Evolutionary conservation across 441 rosid genomes (phyloP).

Genomic region (Erodium trifolium): DNA sequence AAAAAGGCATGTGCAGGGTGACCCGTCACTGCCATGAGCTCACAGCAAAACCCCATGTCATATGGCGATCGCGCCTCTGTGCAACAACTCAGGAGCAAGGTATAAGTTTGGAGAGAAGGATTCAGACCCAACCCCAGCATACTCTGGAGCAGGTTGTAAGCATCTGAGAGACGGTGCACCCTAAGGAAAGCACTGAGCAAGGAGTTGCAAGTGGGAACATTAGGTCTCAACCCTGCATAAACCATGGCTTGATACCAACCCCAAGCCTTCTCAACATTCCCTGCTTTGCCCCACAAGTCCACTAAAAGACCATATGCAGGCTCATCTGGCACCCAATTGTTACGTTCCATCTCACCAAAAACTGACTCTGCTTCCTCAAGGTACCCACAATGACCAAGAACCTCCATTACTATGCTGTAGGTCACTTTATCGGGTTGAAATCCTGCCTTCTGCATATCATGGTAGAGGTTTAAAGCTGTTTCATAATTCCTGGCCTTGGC

Average conservation of each 20-base stretch:
- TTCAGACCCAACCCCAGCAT: constrained; percentile 58
- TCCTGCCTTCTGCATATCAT: constrained; percentile 70
- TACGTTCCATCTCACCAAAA: constrained; percentile 62
- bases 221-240: constrained; percentile 59
- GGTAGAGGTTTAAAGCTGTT: constrained; percentile 62
- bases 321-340: constrained; percentile 84
- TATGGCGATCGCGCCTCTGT: constrained; percentile 60
- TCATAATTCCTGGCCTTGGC: constrained; percentile 82
- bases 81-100: constrained; percentile 78
- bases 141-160: constrained; percentile 55
- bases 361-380: constrained; percentile 80
- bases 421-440: constrained; percentile 85
- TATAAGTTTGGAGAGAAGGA: constrained; percentile 78
- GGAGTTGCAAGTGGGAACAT: constrained; percentile 86
- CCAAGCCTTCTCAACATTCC: constrained; percentile 75
- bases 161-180: constrained; percentile 56
- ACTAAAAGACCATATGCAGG: constrained; percentile 83
- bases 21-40: constrained; percentile 68
- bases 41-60: constrained; percentile 60
- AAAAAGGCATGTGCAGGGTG: constrained; percentile 82
- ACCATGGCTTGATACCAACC: constrained; percentile 82
- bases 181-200: constrained; percentile 81
- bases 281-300: constrained; percentile 87
- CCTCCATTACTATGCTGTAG: constrained; percentile 90
- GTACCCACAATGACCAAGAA: constrained; percentile 77